A percentile compares a stretch with the other conserved stretches of the same genome.
These are phyloP conservation scores for Dittrichia graveolens DNA, from an alignment of 129 eudicot genomes.

Conservation along the genomic window DNA sequence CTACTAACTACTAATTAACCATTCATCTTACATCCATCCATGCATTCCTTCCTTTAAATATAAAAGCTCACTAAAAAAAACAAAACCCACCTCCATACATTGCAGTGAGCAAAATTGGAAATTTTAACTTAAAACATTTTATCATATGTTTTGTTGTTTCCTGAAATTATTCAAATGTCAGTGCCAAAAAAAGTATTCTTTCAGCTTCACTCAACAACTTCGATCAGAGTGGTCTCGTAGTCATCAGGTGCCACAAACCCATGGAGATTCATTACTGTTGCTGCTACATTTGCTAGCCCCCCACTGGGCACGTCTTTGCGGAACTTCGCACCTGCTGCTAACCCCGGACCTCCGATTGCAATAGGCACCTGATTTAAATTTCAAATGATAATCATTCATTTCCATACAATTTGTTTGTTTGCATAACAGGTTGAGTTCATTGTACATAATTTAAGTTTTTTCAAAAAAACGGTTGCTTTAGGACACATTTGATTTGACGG, in stretches of 20 bases:
- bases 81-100: background rate
- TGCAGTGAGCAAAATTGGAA: conserved; percentile 23
- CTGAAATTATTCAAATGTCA: conserved; percentile 23
- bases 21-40: background rate
- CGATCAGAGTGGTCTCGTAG: conserved; percentile 86
- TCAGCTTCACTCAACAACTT: conserved; percentile 54
- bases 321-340: conserved; percentile 68
- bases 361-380: conserved; percentile 63
- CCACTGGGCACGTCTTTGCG: conserved; percentile 73
- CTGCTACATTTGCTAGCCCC: conserved; percentile 93
- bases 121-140: conserved; percentile 10
- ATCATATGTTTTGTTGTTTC: conserved; percentile 11
- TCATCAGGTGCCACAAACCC: conserved; percentile 89
- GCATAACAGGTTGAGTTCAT: background rate
- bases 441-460: background rate
- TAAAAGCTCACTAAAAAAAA: conserved; percentile 9
- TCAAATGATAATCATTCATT: background rate
- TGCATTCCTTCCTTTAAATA: background rate
- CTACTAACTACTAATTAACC: background rate
- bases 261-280: conserved; percentile 88
- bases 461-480: no score
- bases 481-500: no score
- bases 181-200: background rate
- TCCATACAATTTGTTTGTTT: background rate
- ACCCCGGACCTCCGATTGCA: conserved; percentile 95